phyloP scores from a whole-genome alignment of 148 eudicot species.

The Cornus controversa region DNA sequence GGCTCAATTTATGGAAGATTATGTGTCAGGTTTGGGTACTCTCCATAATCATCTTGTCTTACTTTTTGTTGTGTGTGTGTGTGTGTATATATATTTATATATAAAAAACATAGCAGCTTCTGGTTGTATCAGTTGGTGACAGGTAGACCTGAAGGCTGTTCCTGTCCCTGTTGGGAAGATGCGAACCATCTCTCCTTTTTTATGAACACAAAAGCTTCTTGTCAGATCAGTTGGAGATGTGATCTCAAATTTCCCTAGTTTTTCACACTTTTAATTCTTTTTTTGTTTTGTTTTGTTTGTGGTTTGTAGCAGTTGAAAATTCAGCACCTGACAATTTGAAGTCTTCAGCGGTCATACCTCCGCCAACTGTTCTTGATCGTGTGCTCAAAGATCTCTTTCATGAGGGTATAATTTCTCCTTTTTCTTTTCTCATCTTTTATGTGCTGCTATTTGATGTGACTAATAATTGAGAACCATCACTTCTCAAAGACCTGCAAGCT shows the following conservation, averaged over 20 bases:
- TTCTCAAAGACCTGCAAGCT: neutral
- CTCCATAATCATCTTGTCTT: constrained; percentile 11
- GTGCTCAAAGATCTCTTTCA: constrained; percentile 88
- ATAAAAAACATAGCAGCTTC: constrained; percentile 8
- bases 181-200: too few species aligned
- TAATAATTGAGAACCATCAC: neutral
- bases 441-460: neutral
- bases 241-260: constrained; percentile 3
- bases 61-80: constrained; percentile 16
- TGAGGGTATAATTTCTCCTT: constrained; percentile 47
- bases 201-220: constrained; percentile 8
- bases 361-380: constrained; percentile 95
- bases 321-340: constrained; percentile 68
- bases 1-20: constrained; percentile 89
- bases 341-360: constrained; percentile 78
- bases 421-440: neutral
- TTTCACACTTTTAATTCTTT: neutral
- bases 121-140: constrained; percentile 2
- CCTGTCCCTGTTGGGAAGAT: too few species aligned
- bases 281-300: too few species aligned
- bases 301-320: constrained; percentile 51
- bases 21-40: constrained; percentile 71
- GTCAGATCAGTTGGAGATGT: constrained; percentile 8
- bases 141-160: too few species aligned
- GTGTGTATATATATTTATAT: too few species aligned